phyloP scores from a whole-genome alignment of 108 stramenopile genomes.

The Pseudonitzschia delicatissima region DNA sequence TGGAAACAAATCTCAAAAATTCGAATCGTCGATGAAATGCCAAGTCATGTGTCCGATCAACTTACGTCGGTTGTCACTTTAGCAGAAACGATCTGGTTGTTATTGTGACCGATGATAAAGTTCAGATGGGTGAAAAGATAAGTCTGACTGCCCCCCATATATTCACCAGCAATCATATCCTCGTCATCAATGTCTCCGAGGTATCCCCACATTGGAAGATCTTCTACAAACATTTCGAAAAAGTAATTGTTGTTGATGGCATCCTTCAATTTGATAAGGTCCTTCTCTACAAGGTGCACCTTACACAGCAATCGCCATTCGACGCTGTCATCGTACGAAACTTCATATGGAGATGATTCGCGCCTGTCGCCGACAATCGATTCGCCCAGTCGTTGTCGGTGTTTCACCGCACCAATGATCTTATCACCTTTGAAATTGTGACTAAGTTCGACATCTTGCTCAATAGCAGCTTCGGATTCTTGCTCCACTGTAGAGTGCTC shows the following conservation, averaged over 20 bases:
- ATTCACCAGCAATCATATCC: conserved; percentile 76
- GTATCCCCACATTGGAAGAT: conserved; percentile 98
- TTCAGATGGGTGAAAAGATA: conserved; percentile 92
- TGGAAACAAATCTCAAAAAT: background rate
- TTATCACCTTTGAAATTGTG: conserved; percentile 24
- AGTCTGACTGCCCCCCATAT: conserved; percentile 44
- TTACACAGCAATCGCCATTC: conserved; percentile 92
- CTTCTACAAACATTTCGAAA: conserved; percentile 98
- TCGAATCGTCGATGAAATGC: too few species aligned
- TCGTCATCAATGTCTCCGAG: conserved; percentile 81
- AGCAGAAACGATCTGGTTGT: conserved; percentile 86
- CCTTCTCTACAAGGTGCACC: conserved; percentile 46
- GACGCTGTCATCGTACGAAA: conserved; percentile 78
- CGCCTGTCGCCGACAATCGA: conserved; percentile 92
- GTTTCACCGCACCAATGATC: conserved; percentile 55
- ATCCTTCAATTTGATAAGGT: conserved; percentile 71
- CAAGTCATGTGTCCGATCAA: background rate
- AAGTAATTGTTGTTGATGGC: conserved; percentile 94
- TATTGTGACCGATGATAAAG: conserved; percentile 88
- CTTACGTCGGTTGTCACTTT: conserved; percentile 82
- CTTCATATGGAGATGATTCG: conserved; percentile 87
- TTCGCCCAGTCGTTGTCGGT: conserved; percentile 88
- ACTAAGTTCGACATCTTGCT: conserved; percentile 32
- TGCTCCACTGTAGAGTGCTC: conserved; percentile 67
- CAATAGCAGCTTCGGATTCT: conserved; percentile 53